These are phyloP conservation scores for Lactarius indigo DNA, from an alignment of 768 basidiomycete genomes.

Conservation along the genomic window DNA sequence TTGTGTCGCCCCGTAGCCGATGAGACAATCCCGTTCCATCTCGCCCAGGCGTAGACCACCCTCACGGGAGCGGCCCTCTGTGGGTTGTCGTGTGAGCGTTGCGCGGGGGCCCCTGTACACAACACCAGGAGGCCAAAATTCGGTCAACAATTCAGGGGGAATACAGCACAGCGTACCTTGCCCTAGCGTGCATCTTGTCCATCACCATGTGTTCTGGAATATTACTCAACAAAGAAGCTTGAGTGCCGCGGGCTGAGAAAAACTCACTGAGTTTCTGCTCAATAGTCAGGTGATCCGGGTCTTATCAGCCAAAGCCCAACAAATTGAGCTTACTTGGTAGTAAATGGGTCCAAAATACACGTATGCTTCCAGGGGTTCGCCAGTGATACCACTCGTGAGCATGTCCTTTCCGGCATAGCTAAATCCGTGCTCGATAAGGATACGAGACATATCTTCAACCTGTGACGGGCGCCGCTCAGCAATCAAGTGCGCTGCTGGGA, in stretches of 20 bases:
- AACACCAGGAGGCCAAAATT: slow-evolving; percentile 3
- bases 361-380: slow-evolving; percentile 93
- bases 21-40: slow-evolving; percentile 99
- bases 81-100: slow-evolving; percentile 94
- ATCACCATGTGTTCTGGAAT: slow-evolving; percentile 92
- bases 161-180: slow-evolving; percentile 52
- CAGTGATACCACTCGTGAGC: slow-evolving; percentile 97
- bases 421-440: slow-evolving; percentile 92
- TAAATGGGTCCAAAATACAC: slow-evolving; percentile 99
- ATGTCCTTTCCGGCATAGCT: slow-evolving; percentile 99
- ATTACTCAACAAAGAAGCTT: slow-evolving; percentile 12
- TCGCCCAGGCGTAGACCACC: slow-evolving; percentile 96
- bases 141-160: not conserved
- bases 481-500: not conserved
- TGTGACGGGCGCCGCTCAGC: slow-evolving; percentile 30
- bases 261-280: slow-evolving; percentile 87
- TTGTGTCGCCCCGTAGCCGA: slow-evolving; percentile 98
- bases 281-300: slow-evolving; percentile 13
- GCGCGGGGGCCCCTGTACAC: slow-evolving; percentile 83
- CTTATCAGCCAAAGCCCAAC: not conserved
- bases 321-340: slow-evolving; percentile 68
- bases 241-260: slow-evolving; percentile 3
- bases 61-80: slow-evolving; percentile 96
- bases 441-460: slow-evolving; percentile 98
- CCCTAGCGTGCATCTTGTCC: slow-evolving; percentile 99